These are phyloP conservation scores for Erodium moschatum DNA, from an alignment of 441 rosid genomes.

Conservation along the genomic window DNA sequence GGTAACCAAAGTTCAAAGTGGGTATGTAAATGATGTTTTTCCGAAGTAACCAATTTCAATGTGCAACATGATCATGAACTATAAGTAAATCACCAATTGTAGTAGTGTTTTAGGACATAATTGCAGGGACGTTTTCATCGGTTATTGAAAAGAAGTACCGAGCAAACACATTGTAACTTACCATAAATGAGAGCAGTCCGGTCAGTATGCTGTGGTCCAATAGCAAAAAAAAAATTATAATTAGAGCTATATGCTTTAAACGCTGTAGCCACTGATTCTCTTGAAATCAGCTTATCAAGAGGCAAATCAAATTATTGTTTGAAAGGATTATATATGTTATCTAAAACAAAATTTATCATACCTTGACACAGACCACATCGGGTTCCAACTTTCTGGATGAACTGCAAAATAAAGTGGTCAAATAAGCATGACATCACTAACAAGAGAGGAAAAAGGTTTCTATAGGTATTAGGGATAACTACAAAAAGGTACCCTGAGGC, in stretches of 20 bases:
- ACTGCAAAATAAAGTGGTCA: slow-evolving; percentile 33
- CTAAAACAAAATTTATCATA: slow-evolving; percentile 22
- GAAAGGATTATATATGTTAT: not conserved
- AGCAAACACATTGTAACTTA: slow-evolving; percentile 31
- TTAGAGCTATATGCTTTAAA: slow-evolving; percentile 16
- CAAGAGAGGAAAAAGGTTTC: not conserved
- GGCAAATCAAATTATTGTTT: slow-evolving; percentile 5
- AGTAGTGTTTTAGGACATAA: not conserved
- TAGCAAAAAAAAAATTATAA: not conserved
- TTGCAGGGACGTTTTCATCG: not conserved
- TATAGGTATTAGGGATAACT: not conserved
- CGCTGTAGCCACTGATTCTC: slow-evolving; percentile 9
- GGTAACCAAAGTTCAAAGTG: too few species aligned
- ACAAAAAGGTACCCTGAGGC: too few species aligned
- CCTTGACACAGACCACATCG: slow-evolving; percentile 99
- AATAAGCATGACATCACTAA: not conserved
- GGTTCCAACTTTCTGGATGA: slow-evolving; percentile 99
- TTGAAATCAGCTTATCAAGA: not conserved
- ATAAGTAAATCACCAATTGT: not conserved
- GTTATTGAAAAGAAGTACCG: not conserved
- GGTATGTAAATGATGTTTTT: too few species aligned
- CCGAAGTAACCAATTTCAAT: not conserved
- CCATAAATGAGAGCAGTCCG: slow-evolving; percentile 98
- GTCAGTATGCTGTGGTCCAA: slow-evolving; percentile 77
- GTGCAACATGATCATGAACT: not conserved